A percentile compares a stretch with the other conserved stretches of the same genome.
Conservation (phyloP, 441 rosid species). For the Adansonia gregorii region DNA sequence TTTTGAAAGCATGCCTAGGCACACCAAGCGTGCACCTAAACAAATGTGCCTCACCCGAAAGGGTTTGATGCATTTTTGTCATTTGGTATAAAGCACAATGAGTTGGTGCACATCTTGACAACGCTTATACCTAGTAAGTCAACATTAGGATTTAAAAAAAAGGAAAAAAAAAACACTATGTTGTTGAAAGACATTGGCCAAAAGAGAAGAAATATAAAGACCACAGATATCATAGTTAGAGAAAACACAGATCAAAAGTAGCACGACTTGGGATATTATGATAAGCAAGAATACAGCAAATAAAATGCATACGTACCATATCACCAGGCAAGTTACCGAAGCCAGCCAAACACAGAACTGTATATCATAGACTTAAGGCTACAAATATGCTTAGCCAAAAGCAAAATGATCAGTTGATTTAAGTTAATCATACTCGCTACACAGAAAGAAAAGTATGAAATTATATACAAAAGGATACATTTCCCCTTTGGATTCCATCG, state of each 20-base stretch:
- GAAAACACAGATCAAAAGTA: neutral
- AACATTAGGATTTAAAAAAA: neutral
- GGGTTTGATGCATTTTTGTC: too few species aligned
- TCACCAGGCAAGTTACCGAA: conserved; percentile 99
- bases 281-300: conserved; percentile 17
- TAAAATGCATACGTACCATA: conserved; percentile 59
- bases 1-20: too few species aligned
- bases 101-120: too few species aligned
- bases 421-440: conserved; percentile 7
- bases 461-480: conserved; percentile 56
- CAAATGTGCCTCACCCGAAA: too few species aligned
- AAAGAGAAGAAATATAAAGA: neutral
- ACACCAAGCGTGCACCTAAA: too few species aligned
- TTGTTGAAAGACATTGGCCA: neutral
- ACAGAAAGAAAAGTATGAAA: conserved; percentile 3
- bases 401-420: conserved; percentile 9
- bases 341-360: conserved; percentile 93
- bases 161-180: too few species aligned
- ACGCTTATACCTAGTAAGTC: neutral
- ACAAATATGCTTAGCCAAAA: conserved; percentile 28
- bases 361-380: conserved; percentile 45
- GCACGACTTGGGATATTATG: too few species aligned
- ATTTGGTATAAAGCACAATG: too few species aligned
- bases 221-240: neutral
- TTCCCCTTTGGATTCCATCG: conserved; percentile 96